Percentiles rank a stretch among this genome's conserved stretches.
These are phyloP conservation scores for Metarhizium brunneum DNA, from an alignment of 2,329 filamentous ascomycete species.

Conservation along the genomic window DNA sequence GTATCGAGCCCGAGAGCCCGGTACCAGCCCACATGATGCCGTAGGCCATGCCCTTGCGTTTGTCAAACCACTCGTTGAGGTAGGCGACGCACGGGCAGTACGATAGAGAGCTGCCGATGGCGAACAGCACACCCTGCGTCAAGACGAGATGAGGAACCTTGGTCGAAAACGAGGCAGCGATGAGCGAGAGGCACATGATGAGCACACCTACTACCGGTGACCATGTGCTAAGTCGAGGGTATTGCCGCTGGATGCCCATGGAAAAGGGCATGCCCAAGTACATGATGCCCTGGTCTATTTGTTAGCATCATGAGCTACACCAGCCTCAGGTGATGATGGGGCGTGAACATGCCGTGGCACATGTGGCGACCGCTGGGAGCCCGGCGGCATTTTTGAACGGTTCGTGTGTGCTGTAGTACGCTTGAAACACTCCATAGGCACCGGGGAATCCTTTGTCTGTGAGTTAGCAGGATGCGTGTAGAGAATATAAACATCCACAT, in stretches of 20 bases:
- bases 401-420: constrained; percentile 49
- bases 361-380: constrained; percentile 52
- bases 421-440: constrained; percentile 57
- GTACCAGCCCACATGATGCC: constrained; percentile 44
- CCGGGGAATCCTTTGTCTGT: constrained; percentile 46
- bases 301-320: background rate
- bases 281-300: constrained; percentile 31
- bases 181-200: constrained; percentile 37
- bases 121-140: constrained; percentile 50
- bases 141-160: constrained; percentile 41
- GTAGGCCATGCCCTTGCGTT: constrained; percentile 43
- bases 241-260: constrained; percentile 33
- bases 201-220: constrained; percentile 30
- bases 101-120: constrained; percentile 38
- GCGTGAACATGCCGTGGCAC: constrained; percentile 33
- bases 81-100: constrained; percentile 44
- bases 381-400: constrained; percentile 41
- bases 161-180: constrained; percentile 37
- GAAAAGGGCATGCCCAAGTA: constrained; percentile 38
- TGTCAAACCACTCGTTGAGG: constrained; percentile 47
- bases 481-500: background rate
- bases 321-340: background rate
- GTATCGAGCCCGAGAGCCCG: constrained; percentile 36
- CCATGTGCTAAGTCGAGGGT: constrained; percentile 26
- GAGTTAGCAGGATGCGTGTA: background rate